Percentiles rank a stretch among this genome's conserved stretches.
These are phyloP conservation scores for Geotrichum phurueaensis DNA, from an alignment of 1,139 yeast species.

Conservation along the genomic window DNA sequence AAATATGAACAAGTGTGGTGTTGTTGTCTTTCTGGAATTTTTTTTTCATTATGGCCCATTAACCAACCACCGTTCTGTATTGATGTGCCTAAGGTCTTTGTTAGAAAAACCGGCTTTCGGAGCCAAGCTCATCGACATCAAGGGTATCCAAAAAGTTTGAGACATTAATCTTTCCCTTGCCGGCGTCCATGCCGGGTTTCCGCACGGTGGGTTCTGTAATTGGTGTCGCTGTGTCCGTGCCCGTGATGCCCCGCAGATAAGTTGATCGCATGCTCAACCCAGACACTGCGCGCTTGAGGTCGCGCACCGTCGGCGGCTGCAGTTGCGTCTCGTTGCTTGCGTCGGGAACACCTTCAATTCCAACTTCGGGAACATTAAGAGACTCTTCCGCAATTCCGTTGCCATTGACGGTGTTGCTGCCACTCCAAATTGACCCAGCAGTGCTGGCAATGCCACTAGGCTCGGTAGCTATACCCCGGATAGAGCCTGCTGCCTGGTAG, in stretches of 20 bases:
- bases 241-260: neutral
- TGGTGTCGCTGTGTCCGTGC: neutral
- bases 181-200: neutral
- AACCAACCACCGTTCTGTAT: neutral
- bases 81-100: neutral
- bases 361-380: neutral
- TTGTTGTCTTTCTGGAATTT: too few relatives aligned
- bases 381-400: neutral
- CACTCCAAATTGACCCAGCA: neutral
- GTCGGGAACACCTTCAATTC: neutral
- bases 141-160: neutral
- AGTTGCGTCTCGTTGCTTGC: neutral
- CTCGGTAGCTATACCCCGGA: neutral
- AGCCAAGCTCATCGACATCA: neutral
- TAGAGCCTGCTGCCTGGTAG: neutral
- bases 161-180: neutral
- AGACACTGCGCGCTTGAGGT: neutral
- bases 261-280: constrained; percentile 3
- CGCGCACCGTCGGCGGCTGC: neutral
- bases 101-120: neutral
- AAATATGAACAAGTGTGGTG: too few relatives aligned
- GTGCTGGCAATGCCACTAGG: neutral
- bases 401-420: neutral
- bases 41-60: neutral
- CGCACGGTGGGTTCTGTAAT: neutral